Evolutionary conservation across 345 rosid species (phyloP).

Genomic region (Aurinia saxatilis): DNA sequence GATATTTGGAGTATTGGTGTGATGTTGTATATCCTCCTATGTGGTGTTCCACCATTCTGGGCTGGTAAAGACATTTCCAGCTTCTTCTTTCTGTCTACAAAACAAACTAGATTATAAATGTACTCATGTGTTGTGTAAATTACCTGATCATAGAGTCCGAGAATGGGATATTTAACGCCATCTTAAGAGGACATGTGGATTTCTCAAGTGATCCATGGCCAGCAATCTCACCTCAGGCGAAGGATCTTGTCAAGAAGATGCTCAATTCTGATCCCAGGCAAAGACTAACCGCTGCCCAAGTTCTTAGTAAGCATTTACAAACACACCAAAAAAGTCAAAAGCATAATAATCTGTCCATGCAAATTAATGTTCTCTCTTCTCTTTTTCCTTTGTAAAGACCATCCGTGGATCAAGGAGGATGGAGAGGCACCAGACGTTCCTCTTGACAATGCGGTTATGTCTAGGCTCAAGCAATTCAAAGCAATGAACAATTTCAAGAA

Average conservation of each 20-base stretch:
- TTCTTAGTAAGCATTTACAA: slow-evolving; percentile 38
- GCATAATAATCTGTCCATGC: background rate
- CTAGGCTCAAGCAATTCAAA: slow-evolving; percentile 72
- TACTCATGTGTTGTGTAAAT: background rate
- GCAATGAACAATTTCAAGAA: slow-evolving; percentile 77
- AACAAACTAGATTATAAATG: background rate
- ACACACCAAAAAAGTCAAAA: background rate
- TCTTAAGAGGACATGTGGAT: slow-evolving; percentile 43
- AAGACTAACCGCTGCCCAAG: slow-evolving; percentile 50
- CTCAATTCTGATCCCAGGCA: slow-evolving; percentile 55
- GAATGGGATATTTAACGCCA: slow-evolving; percentile 57
- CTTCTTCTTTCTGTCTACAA: too few relatives aligned
- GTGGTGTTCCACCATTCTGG: slow-evolving; percentile 79
- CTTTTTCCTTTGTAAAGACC: slow-evolving; percentile 28
- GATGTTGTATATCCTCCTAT: slow-evolving; percentile 53
- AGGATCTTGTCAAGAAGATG: slow-evolving; percentile 58
- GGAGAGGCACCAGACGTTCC: slow-evolving; percentile 85
- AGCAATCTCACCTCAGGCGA: slow-evolving; percentile 45
- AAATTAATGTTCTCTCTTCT: background rate
- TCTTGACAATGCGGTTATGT: slow-evolving; percentile 69
- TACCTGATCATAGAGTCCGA: slow-evolving; percentile 41
- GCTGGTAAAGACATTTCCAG: slow-evolving; percentile 38
- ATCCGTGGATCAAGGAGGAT: slow-evolving; percentile 77
- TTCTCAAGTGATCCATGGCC: slow-evolving; percentile 67
- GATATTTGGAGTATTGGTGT: slow-evolving; percentile 75